These are phyloP conservation scores for Camellia sinensis DNA, from an alignment of 148 eudicot genomes.

Conservation along the genomic window DNA sequence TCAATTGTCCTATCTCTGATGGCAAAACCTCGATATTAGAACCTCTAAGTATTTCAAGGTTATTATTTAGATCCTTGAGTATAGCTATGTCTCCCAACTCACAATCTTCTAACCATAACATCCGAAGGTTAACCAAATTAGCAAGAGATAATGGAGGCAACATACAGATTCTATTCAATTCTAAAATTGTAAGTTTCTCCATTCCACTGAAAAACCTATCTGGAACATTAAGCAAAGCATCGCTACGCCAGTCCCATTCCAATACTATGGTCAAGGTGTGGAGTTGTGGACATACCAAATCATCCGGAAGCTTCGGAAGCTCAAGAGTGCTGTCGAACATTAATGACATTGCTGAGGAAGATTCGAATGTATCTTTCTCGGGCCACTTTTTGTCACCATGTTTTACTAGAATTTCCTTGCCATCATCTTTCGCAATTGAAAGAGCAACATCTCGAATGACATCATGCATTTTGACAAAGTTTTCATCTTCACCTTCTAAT, in stretches of 20 bases:
- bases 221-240: not conserved
- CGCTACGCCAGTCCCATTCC: conserved; percentile 4
- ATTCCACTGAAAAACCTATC: not conserved
- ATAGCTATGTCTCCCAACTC: no score
- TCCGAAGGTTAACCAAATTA: no score
- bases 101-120: no score
- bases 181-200: conserved; percentile 11
- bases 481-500: not conserved
- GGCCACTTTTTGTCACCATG: conserved; percentile 4
- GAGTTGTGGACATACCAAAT: conserved; percentile 6
- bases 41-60: no score
- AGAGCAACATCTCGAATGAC: conserved; percentile 17
- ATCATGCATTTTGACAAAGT: conserved; percentile 23
- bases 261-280: conserved; percentile 8
- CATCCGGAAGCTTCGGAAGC: conserved; percentile 11
- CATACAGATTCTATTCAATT: no score
- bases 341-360: not conserved
- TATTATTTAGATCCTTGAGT: no score
- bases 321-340: not conserved
- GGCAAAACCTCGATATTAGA: no score
- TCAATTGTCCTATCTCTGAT: no score
- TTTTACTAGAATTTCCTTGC: not conserved
- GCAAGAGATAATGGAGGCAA: no score
- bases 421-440: conserved; percentile 11
- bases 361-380: not conserved